Base-by-base conservation (phyloP, 2,329 filamentous ascomycete genomes). In the Hypoxylon sp. region DNA sequence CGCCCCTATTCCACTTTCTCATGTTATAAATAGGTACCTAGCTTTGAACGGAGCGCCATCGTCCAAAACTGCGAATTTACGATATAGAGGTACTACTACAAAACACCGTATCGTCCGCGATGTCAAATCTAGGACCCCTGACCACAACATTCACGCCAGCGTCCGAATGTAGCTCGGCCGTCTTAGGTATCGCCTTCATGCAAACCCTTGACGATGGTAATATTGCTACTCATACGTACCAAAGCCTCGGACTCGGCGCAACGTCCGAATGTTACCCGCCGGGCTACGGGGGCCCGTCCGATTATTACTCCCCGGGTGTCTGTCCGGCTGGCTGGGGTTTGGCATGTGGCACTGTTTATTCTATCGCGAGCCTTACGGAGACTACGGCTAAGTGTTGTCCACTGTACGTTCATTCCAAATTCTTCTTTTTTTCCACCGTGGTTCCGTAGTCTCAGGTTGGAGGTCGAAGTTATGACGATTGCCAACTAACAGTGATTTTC, bases 361-460 rank as follows among this genome's bases (percentile, higher is more conserved):
- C n/a, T 8, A 54, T 57, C 27, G 55, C 30, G 9, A 63, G 39
- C 14, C 12, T 63, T 37, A 60, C 59, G 5, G 59, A 66, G 52
- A 66, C 59, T 3, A 55, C 39, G 27, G 63, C 48, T 14, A 66
- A 52, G 2, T 63, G 66, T 21, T 68, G 59, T 57, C 66, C 66
- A 16, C 27, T 25, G 66, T 66, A 63, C 11, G 59, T 60, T 29
- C 7, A 16, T 2, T 45, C n/a, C n/a, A n/a, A n/a, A n/a, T n/a
- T n/a, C n/a, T n/a, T n/a, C n/a, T 27, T 14, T n/a, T 19, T 5
- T 2, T 34, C 11, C 30, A 25, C 16, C 8, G n/a, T 32, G n/a
- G 19, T 12, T 16, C 32, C 4, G 8, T 3, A 14, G 1, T 12
- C 4, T 30, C 29, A 7, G 12, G 8, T 12, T 14, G 8, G 30